Conservation (phyloP, 352 stramenopile genomes). For the Phytopythium oedochilum region DNA sequence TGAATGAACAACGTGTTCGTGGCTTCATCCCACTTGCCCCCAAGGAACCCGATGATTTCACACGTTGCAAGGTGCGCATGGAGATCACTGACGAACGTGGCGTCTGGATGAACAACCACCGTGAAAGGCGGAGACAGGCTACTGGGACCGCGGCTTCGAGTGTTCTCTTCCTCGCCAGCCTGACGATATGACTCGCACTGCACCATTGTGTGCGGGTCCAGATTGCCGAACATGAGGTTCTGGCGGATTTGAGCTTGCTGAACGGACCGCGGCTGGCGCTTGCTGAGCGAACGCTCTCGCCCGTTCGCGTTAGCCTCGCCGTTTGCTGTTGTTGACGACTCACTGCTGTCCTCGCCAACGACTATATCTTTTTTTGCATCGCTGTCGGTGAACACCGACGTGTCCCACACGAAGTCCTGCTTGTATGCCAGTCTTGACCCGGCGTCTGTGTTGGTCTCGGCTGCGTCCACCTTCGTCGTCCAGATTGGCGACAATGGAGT, state of each 20-base stretch:
- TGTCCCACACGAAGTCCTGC: slow-evolving; percentile 72
- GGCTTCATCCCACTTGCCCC: slow-evolving; percentile 81
- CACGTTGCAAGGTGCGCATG: slow-evolving; percentile 91
- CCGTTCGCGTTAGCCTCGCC: slow-evolving; percentile 1
- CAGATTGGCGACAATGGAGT: slow-evolving; percentile 54
- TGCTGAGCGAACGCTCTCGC: slow-evolving; percentile 28
- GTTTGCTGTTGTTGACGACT: slow-evolving; percentile 6
- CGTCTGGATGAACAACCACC: slow-evolving; percentile 88
- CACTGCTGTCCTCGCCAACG: background rate
- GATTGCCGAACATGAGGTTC: slow-evolving; percentile 59
- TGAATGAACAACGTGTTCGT: slow-evolving; percentile 90
- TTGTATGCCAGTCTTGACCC: slow-evolving; percentile 36
- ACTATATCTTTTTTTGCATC: background rate
- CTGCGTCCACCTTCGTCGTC: slow-evolving; percentile 23
- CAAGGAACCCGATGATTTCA: slow-evolving; percentile 95
- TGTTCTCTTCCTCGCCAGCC: slow-evolving; percentile 32
- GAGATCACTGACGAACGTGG: slow-evolving; percentile 89
- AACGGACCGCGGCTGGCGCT: slow-evolving; percentile 60
- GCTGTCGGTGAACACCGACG: slow-evolving; percentile 48
- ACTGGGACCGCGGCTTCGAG: slow-evolving; percentile 34
- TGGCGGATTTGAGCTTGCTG: slow-evolving; percentile 80
- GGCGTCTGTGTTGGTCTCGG: slow-evolving; percentile 7
- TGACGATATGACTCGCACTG: slow-evolving; percentile 67
- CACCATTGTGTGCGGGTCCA: slow-evolving; percentile 86
- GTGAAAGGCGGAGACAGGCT: slow-evolving; percentile 77